Evolutionary conservation across 2,329 filamentous ascomycete genomes (phyloP).

Genomic region (Aspergillus sp.): DNA sequence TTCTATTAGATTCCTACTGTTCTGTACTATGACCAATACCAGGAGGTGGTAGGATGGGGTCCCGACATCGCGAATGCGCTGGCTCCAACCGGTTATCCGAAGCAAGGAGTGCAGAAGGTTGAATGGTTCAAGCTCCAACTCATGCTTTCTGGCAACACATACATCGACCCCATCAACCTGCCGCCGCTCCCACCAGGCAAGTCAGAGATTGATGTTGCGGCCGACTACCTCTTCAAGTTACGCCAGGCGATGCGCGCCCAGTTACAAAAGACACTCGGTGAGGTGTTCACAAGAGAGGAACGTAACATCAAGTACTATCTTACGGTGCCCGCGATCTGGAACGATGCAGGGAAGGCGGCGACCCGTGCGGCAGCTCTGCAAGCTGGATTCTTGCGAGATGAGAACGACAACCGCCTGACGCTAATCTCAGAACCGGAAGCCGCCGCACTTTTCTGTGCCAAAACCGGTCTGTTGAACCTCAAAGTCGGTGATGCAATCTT

Average conservation of each 20-base stretch:
- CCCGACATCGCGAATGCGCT: conserved; percentile 96
- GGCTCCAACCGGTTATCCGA: conserved; percentile 94
- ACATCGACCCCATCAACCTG: conserved; percentile 98
- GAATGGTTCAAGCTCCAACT: conserved; percentile 99
- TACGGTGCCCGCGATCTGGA: conserved; percentile 99
- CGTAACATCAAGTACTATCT: conserved; percentile 97
- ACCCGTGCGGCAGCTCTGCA: conserved; percentile 95
- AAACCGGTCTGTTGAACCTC: conserved; percentile 90
- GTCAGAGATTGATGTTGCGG: conserved; percentile 98
- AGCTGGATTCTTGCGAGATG: conserved; percentile 92
- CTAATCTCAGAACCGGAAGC: conserved; percentile 96
- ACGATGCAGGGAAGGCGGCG: conserved; percentile 95
- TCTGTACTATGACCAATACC: conserved; percentile 99
- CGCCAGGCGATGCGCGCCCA: conserved; percentile 95
- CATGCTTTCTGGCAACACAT: conserved; percentile 98
- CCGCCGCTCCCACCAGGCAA: conserved; percentile 95
- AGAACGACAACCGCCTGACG: conserved; percentile 95
- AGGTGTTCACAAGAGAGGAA: conserved; percentile 97
- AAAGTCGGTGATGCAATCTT: conserved; percentile 98
- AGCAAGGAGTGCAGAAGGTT: conserved; percentile 96
- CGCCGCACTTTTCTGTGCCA: conserved; percentile 95
- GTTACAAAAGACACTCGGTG: conserved; percentile 91
- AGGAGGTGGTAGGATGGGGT: conserved; percentile 99
- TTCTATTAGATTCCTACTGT: conserved; percentile 83
- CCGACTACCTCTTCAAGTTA: conserved; percentile 97